A percentile compares a stretch with the other conserved stretches of the same genome.
Conservation (phyloP, 2,329 filamentous ascomycete species). For the Fonsecaea erecta region DNA sequence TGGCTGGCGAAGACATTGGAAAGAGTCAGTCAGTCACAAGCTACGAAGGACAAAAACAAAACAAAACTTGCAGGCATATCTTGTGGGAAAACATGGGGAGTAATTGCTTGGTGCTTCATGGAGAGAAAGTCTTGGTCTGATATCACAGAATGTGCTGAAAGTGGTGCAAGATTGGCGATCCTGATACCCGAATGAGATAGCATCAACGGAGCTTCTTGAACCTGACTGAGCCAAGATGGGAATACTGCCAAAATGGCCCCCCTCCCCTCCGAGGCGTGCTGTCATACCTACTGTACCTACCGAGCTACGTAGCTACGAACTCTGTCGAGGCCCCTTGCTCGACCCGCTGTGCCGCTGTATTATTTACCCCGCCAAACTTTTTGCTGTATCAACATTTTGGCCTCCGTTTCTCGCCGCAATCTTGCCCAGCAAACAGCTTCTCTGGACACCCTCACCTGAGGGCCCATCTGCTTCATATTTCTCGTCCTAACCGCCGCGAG, state of each 20-base stretch:
- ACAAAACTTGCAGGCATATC: background rate
- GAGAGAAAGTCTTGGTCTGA: background rate
- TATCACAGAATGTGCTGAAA: background rate
- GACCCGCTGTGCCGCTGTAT: background rate
- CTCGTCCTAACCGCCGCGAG: background rate
- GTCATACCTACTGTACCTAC: background rate
- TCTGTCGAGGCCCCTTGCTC: background rate
- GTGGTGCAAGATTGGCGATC: background rate
- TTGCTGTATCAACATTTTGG: conserved; percentile 23
- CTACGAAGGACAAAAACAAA: background rate
- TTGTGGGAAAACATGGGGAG: background rate
- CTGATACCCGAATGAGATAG: conserved; percentile 2
- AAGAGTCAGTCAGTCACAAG: background rate
- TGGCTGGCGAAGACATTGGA: background rate
- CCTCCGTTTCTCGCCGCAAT: conserved; percentile 21
- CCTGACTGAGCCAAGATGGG: background rate
- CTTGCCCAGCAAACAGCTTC: background rate
- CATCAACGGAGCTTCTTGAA: background rate
- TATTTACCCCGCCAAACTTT: conserved; percentile 22
- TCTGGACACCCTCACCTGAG: conserved; percentile 7
- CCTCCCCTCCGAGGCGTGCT: background rate
- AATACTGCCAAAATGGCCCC: background rate
- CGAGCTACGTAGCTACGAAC: background rate
- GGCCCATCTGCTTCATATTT: background rate
- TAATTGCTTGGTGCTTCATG: background rate